A percentile compares a stretch with the other conserved stretches of the same genome.
These are phyloP conservation scores for Trichosanthes cucumerina DNA, from an alignment of 306 rosid genomes.

Conservation along the genomic window DNA sequence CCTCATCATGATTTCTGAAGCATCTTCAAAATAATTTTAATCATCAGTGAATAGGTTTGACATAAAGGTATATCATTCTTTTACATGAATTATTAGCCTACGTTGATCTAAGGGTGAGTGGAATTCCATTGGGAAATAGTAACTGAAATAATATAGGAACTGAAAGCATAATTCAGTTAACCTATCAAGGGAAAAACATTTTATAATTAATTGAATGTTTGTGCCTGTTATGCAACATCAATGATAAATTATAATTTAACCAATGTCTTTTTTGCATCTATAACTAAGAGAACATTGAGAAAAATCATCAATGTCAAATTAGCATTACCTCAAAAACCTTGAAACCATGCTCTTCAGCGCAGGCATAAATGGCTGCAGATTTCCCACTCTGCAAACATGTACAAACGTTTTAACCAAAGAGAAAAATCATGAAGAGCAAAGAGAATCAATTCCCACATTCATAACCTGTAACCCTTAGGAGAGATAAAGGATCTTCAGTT, in stretches of 20 bases:
- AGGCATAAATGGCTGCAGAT: conserved; percentile 91
- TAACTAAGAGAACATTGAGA: neutral
- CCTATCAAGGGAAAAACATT: neutral
- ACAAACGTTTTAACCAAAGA: neutral
- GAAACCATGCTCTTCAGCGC: conserved; percentile 83
- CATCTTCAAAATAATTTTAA: neutral
- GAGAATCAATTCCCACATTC: conserved; percentile 10
- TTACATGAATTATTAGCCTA: neutral
- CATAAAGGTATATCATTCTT: neutral
- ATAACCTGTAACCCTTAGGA: neutral
- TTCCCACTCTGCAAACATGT: conserved; percentile 79
- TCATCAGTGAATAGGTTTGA: neutral
- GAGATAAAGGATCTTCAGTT: neutral
- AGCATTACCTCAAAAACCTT: conserved; percentile 66
- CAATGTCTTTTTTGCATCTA: neutral
- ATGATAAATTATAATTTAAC: neutral
- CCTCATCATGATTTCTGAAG: neutral
- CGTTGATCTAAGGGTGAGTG: neutral
- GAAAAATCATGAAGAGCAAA: neutral
- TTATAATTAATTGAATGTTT: neutral
- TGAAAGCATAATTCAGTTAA: neutral
- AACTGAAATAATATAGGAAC: neutral
- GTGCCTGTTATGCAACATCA: neutral
- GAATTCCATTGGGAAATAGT: neutral
- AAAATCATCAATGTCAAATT: too few relatives aligned